Percentiles rank a stretch among this genome's conserved stretches.
Conservation (phyloP, 2,329 filamentous ascomycete genomes). For the Hymenoscyphus albidus region DNA sequence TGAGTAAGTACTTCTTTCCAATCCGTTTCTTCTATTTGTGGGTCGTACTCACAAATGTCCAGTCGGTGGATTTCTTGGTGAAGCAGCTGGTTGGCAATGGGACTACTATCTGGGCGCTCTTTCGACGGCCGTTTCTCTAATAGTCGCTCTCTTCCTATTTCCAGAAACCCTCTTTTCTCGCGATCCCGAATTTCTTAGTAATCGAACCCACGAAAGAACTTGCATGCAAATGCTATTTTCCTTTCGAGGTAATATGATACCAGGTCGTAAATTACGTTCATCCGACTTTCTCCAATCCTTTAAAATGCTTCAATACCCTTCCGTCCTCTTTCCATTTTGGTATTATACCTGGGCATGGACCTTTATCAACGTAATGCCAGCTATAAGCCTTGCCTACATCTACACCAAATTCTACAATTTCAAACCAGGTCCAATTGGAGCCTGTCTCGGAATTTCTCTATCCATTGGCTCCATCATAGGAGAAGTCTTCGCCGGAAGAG, state of each 20-base stretch:
- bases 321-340: constrained; percentile 29
- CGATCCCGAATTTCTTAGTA: constrained; percentile 25
- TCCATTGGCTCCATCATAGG: constrained; percentile 29
- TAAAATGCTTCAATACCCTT: constrained; percentile 31
- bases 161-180: constrained; percentile 34
- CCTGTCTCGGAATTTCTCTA: constrained; percentile 27
- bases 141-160: constrained; percentile 31
- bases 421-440: constrained; percentile 28
- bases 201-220: constrained; percentile 23
- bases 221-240: constrained; percentile 29
- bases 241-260: constrained; percentile 28
- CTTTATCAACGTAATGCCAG: constrained; percentile 32
- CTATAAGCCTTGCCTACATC: constrained; percentile 27
- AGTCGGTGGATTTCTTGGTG: constrained; percentile 32
- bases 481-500: constrained; percentile 29
- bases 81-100: constrained; percentile 32
- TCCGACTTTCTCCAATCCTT: constrained; percentile 31
- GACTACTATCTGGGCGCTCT: constrained; percentile 33
- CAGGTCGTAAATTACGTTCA: constrained; percentile 25
- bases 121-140: constrained; percentile 24
- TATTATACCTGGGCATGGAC: constrained; percentile 33
- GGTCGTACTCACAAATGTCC: constrained; percentile 3
- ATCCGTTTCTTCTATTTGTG: not conserved
- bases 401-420: constrained; percentile 30
- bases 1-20: constrained; percentile 21